phyloP scores from a whole-genome alignment of 441 rosid species.

The Erysimum cheiri region DNA sequence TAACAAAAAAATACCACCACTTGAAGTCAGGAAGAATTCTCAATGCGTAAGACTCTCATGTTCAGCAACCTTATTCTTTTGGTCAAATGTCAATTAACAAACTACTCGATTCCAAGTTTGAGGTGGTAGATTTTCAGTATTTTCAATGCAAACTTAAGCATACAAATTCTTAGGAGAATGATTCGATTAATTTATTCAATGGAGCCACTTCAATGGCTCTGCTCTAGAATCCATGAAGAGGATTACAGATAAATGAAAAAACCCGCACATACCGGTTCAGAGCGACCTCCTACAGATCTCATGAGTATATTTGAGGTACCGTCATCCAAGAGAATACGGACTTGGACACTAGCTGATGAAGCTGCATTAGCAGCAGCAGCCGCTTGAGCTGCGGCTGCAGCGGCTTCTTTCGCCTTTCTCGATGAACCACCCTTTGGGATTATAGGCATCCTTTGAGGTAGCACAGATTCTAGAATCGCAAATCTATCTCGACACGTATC shows the following conservation, averaged over 20 bases:
- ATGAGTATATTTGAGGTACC: constrained; percentile 97
- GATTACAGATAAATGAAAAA: constrained; percentile 8
- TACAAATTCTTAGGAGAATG: constrained; percentile 27
- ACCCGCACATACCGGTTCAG: constrained; percentile 77
- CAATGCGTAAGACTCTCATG: constrained; percentile 7
- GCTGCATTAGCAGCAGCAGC: constrained; percentile 98
- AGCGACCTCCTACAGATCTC: constrained; percentile 90
- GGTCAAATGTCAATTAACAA: constrained; percentile 17
- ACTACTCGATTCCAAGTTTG: constrained; percentile 3
- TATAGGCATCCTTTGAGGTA: constrained; percentile 85
- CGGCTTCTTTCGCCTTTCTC: constrained; percentile 94
- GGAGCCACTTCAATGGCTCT: constrained; percentile 9
- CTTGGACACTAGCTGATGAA: constrained; percentile 94
- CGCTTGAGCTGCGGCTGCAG: constrained; percentile 98
- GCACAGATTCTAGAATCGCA: constrained; percentile 86
- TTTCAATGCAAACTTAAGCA: constrained; percentile 13
- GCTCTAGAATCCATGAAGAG: constrained; percentile 13
- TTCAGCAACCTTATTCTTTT: constrained; percentile 31
- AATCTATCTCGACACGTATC: constrained; percentile 95
- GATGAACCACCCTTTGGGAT: constrained; percentile 92
- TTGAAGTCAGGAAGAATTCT: constrained; percentile 17
- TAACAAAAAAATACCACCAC: constrained; percentile 17
- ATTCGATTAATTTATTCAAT: constrained; percentile 16
- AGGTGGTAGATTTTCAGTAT: not conserved
- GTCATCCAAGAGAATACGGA: constrained; percentile 96